A percentile compares a stretch with the other conserved stretches of the same genome.
Evolutionary conservation across 2,329 filamentous ascomycete species (phyloP).

Genomic region (Aspergillus aculeatus): DNA sequence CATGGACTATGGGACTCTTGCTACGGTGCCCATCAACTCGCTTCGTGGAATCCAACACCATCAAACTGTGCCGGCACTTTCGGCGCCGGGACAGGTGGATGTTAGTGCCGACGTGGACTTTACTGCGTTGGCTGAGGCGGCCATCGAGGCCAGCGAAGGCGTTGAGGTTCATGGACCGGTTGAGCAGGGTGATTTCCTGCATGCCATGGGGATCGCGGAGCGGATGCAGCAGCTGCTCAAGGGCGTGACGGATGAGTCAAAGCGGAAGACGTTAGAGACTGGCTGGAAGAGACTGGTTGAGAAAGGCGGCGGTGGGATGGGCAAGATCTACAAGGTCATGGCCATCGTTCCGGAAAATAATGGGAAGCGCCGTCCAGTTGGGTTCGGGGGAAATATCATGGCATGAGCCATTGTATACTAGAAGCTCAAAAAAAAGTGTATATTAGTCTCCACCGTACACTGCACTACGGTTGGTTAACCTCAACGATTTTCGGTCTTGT

Average conservation of each 20-base stretch:
- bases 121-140: constrained; percentile 76
- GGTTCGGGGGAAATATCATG: constrained; percentile 72
- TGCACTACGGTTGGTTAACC: too few relatives aligned
- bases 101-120: constrained; percentile 95
- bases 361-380: constrained; percentile 74
- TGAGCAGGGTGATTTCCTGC: constrained; percentile 77
- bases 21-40: constrained; percentile 80
- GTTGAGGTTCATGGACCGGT: constrained; percentile 93
- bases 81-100: constrained; percentile 77
- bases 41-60: constrained; percentile 85
- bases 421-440: not conserved
- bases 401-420: not conserved
- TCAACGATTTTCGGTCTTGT: too few relatives aligned
- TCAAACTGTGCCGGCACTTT: constrained; percentile 73
- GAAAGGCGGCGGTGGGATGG: constrained; percentile 80
- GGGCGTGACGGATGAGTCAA: constrained; percentile 49
- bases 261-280: constrained; percentile 63
- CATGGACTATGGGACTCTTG: constrained; percentile 84
- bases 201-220: constrained; percentile 77
- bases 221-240: constrained; percentile 67
- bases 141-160: constrained; percentile 69
- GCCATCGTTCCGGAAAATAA: constrained; percentile 81
- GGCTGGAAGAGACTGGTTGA: constrained; percentile 85
- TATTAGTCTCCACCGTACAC: not conserved
- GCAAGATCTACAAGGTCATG: constrained; percentile 89